Evolutionary conservation across 768 basidiomycete genomes (phyloP), one percentile per base, ranked within the genome.

Genomic region (Galerina marginata): DNA sequence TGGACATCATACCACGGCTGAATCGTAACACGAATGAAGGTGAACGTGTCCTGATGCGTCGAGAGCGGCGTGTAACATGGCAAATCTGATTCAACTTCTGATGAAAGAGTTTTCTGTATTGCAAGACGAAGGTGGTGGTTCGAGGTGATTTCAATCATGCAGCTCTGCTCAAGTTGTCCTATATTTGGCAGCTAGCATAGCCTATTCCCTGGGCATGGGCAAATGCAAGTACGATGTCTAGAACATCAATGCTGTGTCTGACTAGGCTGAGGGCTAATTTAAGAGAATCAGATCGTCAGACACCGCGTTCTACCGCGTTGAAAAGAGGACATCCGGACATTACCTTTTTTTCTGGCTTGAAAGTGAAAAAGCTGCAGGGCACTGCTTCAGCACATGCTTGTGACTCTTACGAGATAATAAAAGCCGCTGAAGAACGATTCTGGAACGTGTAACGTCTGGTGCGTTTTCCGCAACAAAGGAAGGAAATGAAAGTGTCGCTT

Each of bases 21-120:
- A 60, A 14, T 64, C 59, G 40, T 60, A 65, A 51, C 67, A 71
- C 16, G 65, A 59, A 49, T 71, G 70, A 46, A 71, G 50, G 42
- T 71, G 67, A 14, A 67, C 63, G 38, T 69, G 53, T 20, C 70
- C 70, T 49, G 70, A 68, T 25, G 70, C 65, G 50, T 71, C 70
- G 6, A 71, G 65, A 29, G 70, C 68, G 11, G 68, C 70, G 16
- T 71, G 70, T 23, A 71, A 58, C 66, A 71, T 68, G 10, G 29
- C 37, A 9, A 42, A 39, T 23, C 2, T 25, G 29, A 25, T 36
- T 33, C 47, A 12, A 47, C 26, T 9, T 15, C 3, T 44, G 52
- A 40, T 45, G 38, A 23, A 25, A 52, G 23, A 15, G 25, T 7
- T 33, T 26, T 36, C 25, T 51, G 44, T 16, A 33, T 33, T 26